Conservation (phyloP, 164 flowering plant species). For the Piper betle region DNA sequence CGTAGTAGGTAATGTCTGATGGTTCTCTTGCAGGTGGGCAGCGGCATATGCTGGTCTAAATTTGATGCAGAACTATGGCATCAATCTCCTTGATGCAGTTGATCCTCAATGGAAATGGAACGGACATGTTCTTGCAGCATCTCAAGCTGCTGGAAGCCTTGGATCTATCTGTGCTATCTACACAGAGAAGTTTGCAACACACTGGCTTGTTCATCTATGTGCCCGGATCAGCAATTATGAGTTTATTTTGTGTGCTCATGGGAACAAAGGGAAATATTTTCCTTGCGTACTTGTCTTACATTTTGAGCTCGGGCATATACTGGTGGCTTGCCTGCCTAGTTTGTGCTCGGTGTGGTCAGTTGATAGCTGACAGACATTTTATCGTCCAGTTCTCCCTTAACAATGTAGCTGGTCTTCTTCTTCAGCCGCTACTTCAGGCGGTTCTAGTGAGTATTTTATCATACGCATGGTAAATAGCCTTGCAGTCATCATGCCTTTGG, state of each 20-base stretch:
- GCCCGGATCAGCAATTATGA: conserved; percentile 11
- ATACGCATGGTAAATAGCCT: too few species aligned
- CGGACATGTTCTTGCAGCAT: conserved; percentile 14
- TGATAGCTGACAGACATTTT: conserved; percentile 10
- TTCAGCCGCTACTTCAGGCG: conserved; percentile 12
- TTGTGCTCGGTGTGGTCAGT: conserved; percentile 9
- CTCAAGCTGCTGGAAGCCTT: conserved; percentile 16
- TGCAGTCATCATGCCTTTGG: too few species aligned
- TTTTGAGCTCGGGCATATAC: conserved; percentile 9
- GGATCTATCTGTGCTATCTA: conserved; percentile 13
- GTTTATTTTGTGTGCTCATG: conserved; percentile 8
- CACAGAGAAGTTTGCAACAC: conserved; percentile 7
- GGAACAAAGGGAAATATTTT: conserved; percentile 8
- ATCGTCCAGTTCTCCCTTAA: conserved; percentile 15
- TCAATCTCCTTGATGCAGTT: conserved; percentile 15
- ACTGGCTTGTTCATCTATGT: conserved; percentile 9
- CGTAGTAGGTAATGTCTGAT: neutral
- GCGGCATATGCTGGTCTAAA: conserved; percentile 13
- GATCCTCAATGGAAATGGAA: conserved; percentile 10
- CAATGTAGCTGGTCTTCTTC: conserved; percentile 9
- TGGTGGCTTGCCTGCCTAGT: conserved; percentile 11
- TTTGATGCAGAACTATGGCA: conserved; percentile 14
- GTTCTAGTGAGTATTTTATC: conserved; percentile 13
- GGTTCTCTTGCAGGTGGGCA: conserved; percentile 12
- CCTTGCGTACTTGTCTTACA: conserved; percentile 7